A percentile compares a stretch with the other conserved stretches of the same genome.
Evolutionary conservation across 306 rosid genomes (phyloP).

Genomic region (Quercus parvula): DNA sequence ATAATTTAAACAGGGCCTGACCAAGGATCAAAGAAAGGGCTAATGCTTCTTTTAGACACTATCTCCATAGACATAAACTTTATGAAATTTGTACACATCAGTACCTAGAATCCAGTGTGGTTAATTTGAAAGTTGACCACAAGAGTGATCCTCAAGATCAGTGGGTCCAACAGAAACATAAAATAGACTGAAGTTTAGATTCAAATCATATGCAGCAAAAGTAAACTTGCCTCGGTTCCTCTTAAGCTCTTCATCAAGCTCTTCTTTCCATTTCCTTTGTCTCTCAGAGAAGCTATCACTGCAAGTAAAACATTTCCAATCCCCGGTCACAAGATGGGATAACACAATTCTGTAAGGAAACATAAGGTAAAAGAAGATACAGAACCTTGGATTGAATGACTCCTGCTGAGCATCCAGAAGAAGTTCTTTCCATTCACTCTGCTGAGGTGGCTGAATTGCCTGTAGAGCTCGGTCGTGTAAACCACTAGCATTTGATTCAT

Average conservation of each 20-base stretch:
- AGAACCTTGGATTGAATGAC: slow-evolving; percentile 52
- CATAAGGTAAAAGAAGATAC: slow-evolving; percentile 19
- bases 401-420: slow-evolving; percentile 42
- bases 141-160: neutral
- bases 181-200: neutral
- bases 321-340: slow-evolving; percentile 1
- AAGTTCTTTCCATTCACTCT: slow-evolving; percentile 52
- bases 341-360: slow-evolving; percentile 7
- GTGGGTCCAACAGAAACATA: neutral
- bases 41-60: neutral
- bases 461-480: slow-evolving; percentile 54
- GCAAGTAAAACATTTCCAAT: slow-evolving; percentile 18
- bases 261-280: slow-evolving; percentile 89
- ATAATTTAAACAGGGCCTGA: neutral
- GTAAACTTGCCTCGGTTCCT: slow-evolving; percentile 62
- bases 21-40: neutral
- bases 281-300: slow-evolving; percentile 69
- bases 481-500: slow-evolving; percentile 36
- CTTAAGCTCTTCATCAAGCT: slow-evolving; percentile 78
- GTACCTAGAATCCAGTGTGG: neutral
- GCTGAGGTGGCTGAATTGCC: slow-evolving; percentile 76
- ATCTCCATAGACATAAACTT: too few relatives aligned
- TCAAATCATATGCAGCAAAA: neutral
- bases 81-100: neutral
- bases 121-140: neutral